phyloP scores from a whole-genome alignment of 2,329 filamentous ascomycete species.

The Juglanconis sp. region DNA sequence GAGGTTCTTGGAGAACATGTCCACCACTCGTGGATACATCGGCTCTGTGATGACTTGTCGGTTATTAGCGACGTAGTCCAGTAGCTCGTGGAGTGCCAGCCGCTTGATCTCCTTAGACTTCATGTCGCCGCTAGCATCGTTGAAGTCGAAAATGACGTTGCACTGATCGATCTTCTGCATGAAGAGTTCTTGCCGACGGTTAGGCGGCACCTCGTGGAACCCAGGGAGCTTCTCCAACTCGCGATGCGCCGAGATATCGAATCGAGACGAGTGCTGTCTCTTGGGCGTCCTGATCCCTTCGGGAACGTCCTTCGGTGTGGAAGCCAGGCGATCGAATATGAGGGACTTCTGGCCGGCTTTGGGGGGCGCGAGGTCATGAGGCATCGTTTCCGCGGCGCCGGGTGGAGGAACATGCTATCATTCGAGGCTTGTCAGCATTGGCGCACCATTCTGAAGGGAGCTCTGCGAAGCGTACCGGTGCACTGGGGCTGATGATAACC shows the following conservation, averaged over 20 bases:
- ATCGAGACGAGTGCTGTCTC: conserved; percentile 93
- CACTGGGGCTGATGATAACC: conserved; percentile 91
- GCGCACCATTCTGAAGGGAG: not conserved
- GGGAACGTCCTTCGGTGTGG: conserved; percentile 92
- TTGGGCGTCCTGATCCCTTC: conserved; percentile 94
- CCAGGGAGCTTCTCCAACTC: conserved; percentile 96
- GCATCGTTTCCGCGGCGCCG: conserved; percentile 95
- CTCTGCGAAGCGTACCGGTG: conserved; percentile 63
- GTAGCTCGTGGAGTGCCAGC: conserved; percentile 87
- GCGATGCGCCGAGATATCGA: conserved; percentile 94
- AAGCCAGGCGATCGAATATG: conserved; percentile 83
- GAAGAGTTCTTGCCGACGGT: conserved; percentile 91
- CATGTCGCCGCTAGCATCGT: conserved; percentile 96
- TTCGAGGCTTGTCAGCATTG: conserved; percentile 20
- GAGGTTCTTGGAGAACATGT: conserved; percentile 99
- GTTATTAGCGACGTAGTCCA: conserved; percentile 98
- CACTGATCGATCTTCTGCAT: conserved; percentile 99
- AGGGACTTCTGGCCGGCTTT: conserved; percentile 87
- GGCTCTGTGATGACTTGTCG: conserved; percentile 96
- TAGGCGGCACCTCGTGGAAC: conserved; percentile 95
- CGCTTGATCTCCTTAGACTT: conserved; percentile 99
- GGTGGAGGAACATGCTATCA: conserved; percentile 83
- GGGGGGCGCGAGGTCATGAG: conserved; percentile 89
- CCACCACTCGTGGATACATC: conserved; percentile 97
- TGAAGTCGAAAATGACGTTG: conserved; percentile 99